Conservation (phyloP, 2,329 filamentous ascomycete genomes). For the Clarireedia sp. region DNA sequence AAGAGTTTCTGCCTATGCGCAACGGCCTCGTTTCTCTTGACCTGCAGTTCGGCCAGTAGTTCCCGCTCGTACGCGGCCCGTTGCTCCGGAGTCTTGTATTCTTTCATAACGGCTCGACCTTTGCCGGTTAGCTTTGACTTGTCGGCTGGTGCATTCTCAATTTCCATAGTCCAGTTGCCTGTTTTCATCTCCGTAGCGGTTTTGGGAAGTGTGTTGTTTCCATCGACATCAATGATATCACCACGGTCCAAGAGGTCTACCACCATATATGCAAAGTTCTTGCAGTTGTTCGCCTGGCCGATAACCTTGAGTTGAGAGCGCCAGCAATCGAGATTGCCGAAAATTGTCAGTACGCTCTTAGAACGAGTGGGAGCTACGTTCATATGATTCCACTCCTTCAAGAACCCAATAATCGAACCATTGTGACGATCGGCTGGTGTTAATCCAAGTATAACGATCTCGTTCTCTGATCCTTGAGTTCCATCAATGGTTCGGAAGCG, state of each 20-base stretch:
- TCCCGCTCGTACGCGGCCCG: too few relatives aligned
- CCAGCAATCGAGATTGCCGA: conserved; percentile 13
- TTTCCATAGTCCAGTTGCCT: background rate
- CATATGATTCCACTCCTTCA: conserved; percentile 10
- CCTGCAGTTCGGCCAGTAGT: too few relatives aligned
- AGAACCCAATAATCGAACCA: conserved; percentile 5
- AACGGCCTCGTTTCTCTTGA: too few relatives aligned
- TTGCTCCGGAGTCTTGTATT: too few relatives aligned
- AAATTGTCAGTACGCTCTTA: conserved; percentile 1
- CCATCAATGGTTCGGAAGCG: conserved; percentile 11
- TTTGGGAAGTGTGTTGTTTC: background rate
- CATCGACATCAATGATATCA: conserved; percentile 8
- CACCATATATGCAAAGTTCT: conserved; percentile 3
- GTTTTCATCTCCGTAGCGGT: background rate
- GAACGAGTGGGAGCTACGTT: conserved; percentile 14
- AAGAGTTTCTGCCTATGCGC: too few relatives aligned
- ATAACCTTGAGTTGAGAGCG: background rate
- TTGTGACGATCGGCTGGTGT: conserved; percentile 7
- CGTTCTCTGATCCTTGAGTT: conserved; percentile 8
- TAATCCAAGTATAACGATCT: conserved; percentile 8
- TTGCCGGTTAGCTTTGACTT: too few relatives aligned
- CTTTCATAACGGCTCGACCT: too few relatives aligned
- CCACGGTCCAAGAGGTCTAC: conserved; percentile 8
- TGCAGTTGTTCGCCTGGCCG: background rate
- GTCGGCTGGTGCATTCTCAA: background rate